Base-by-base conservation (phyloP, 352 stramenopile species). In the Elongisporangium prolatum region DNA sequence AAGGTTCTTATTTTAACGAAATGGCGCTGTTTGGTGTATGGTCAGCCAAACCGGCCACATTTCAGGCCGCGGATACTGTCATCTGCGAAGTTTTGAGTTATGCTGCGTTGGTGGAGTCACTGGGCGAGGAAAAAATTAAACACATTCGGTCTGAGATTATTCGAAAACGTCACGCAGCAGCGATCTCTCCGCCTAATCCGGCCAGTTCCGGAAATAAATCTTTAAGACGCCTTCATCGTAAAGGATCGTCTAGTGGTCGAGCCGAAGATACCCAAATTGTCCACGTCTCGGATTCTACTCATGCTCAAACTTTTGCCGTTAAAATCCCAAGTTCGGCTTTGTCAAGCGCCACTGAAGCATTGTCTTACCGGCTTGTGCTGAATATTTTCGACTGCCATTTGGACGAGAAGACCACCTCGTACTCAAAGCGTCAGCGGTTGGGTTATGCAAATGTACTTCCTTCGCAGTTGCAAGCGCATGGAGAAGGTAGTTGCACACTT, bases 401-500 rank as follows among this genome's bases (percentile, higher is more conserved):
- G 6, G 62, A 71, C 3, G 25, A 52, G 7, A 59, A 68, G n/a
- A 40, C 67, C 21, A 63, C 49, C 1, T 28, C 20, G n/a, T 66
- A 50, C 57, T 34, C 50, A 21, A 63, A 63, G 40, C 57, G 64
- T 1, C 21, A 67, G 10, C 57, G 79, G 4, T 57, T 86, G 21
- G 80, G 77, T 1, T 66, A 69, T 1, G 68, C 65, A 5, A 65
- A 66, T 50, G 37, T 91, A 24, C 53, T 89, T 47, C 67, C 70
- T 9, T 75, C 69, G 21, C 81, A 91, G 56, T 63, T 91, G 17
- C 65, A 48, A 13, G 65, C 60, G 7, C 75, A 87, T 10, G 75
- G 75, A 22, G 77, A 91, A 71, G 77, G 70, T 2, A 63, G 71
- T 13, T 18, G 90, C 18, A 85, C 74, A 1, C 20, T 89, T 6